These are phyloP conservation scores for Chaetomiaceae sp. DNA, from an alignment of 2,329 filamentous ascomycete genomes.

Conservation along the genomic window DNA sequence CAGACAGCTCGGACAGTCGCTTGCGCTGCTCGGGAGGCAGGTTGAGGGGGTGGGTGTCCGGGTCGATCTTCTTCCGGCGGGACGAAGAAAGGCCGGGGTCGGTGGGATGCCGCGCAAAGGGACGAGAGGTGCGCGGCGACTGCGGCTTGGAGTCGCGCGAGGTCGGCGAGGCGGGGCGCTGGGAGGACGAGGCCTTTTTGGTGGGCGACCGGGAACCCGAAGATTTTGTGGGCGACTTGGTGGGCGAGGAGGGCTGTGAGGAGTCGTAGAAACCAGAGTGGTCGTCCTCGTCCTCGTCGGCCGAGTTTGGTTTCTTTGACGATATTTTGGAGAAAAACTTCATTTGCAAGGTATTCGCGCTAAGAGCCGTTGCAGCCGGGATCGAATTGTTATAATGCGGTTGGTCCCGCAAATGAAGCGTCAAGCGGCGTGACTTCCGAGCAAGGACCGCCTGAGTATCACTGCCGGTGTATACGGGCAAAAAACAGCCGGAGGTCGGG, in stretches of 20 bases:
- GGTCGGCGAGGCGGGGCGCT: constrained; percentile 30
- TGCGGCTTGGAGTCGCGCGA: constrained; percentile 34
- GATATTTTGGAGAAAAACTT: constrained; percentile 51
- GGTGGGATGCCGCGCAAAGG: constrained; percentile 46
- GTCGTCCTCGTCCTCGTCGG: constrained; percentile 37
- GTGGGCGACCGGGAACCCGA: constrained; percentile 30
- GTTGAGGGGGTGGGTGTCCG: constrained; percentile 81
- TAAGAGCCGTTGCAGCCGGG: constrained; percentile 19
- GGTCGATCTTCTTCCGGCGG: constrained; percentile 52
- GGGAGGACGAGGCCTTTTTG: constrained; percentile 32
- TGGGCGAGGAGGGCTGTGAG: constrained; percentile 28
- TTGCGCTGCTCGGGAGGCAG: constrained; percentile 84
- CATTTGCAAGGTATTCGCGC: constrained; percentile 36
- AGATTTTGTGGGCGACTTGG: constrained; percentile 29
- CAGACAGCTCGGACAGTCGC: constrained; percentile 65
- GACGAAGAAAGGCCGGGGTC: constrained; percentile 44
- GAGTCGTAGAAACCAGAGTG: constrained; percentile 29
- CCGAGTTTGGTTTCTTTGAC: constrained; percentile 36
- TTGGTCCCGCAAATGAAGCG: constrained; percentile 21
- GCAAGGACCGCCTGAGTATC: constrained; percentile 28
- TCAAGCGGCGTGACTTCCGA: constrained; percentile 24
- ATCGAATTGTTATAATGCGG: constrained; percentile 24
- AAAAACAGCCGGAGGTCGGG: constrained; percentile 19
- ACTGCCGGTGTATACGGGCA: constrained; percentile 24
- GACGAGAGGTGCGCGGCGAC: constrained; percentile 28